These are phyloP conservation scores for Kazachstania sp. DNA, from an alignment of 1,139 yeast genomes.

Conservation along the genomic window DNA sequence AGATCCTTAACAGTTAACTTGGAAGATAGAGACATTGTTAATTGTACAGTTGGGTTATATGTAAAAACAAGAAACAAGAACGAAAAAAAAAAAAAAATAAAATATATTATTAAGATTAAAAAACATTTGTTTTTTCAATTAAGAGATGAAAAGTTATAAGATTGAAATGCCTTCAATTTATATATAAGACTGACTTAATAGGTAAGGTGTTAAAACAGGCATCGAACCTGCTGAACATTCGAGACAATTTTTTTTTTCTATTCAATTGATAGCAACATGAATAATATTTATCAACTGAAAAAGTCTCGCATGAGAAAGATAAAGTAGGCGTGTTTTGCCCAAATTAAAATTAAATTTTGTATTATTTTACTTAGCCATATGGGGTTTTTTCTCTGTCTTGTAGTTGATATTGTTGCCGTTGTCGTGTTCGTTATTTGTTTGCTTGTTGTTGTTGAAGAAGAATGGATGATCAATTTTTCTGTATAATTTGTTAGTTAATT, in stretches of 20 bases:
- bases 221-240: background rate
- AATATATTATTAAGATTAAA: background rate
- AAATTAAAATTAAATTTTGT: too few species aligned
- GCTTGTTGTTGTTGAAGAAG: too few species aligned
- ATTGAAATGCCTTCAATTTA: background rate
- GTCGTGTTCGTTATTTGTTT: too few species aligned
- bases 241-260: too few species aligned
- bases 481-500: too few species aligned
- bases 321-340: too few species aligned
- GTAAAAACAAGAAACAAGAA: background rate
- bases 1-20: conserved; percentile 88
- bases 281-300: background rate
- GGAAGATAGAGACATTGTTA: conserved; percentile 74
- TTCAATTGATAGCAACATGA: background rate
- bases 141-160: background rate
- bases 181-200: background rate
- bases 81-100: background rate
- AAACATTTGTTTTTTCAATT: background rate
- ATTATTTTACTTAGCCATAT: too few species aligned
- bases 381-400: too few species aligned
- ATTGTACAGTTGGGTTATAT: background rate
- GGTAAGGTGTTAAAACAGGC: background rate
- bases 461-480: too few species aligned
- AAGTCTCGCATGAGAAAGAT: background rate
- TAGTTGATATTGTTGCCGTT: too few species aligned